These are phyloP conservation scores for Favolaschia claudopus DNA, from an alignment of 768 basidiomycete species.

Conservation along the genomic window DNA sequence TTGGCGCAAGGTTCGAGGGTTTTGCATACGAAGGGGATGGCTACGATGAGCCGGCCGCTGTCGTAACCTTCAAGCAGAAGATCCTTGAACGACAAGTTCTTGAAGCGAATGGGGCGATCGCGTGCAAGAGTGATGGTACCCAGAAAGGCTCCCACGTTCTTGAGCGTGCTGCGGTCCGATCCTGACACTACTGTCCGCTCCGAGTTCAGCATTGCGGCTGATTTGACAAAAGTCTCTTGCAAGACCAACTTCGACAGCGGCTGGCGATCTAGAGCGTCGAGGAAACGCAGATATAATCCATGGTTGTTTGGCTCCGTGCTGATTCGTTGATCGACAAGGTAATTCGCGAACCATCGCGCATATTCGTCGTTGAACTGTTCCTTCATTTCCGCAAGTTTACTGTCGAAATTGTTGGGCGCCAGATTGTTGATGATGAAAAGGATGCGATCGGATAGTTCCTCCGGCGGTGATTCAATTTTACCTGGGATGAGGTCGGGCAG, in stretches of 20 bases:
- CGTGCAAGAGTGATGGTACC: conserved; percentile 93
- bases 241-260: conserved; percentile 77
- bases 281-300: conserved; percentile 90
- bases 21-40: conserved; percentile 98
- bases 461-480: conserved; percentile 73
- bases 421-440: conserved; percentile 99
- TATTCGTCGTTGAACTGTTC: conserved; percentile 84
- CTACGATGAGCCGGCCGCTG: conserved; percentile 87
- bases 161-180: conserved; percentile 85
- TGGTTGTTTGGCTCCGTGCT: conserved; percentile 98
- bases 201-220: conserved; percentile 85
- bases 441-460: conserved; percentile 91
- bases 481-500: conserved; percentile 72
- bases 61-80: conserved; percentile 97
- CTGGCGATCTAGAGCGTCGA: conserved; percentile 81
- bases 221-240: conserved; percentile 94
- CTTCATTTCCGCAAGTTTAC: conserved; percentile 87
- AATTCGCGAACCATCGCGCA: conserved; percentile 96
- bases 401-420: conserved; percentile 91
- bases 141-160: conserved; percentile 96
- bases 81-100: conserved; percentile 96
- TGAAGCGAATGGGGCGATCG: conserved; percentile 91
- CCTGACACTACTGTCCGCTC: conserved; percentile 89
- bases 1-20: conserved; percentile 89
- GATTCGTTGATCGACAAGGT: conserved; percentile 95